Evolutionary conservation across 129 eudicot genomes (phyloP), one percentile per base, ranked within the genome.

Genomic region (Flaveria brownii): DNA sequence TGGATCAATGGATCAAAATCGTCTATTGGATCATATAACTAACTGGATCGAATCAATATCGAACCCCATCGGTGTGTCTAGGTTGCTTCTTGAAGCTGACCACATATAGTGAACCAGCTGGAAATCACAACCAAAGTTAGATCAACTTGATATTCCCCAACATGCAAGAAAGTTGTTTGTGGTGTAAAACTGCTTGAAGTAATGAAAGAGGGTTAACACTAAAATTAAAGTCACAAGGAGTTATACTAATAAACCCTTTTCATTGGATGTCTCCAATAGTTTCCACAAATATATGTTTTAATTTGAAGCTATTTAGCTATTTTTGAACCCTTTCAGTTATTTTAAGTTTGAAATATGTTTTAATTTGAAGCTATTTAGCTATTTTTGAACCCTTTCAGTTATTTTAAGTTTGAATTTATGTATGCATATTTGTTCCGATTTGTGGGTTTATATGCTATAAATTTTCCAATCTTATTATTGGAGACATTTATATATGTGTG

Each of bases 401-500:
- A 20, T 52, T 72, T 54, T 25, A 52, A 72, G 30, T 4, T 72
- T 54, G 50, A 72, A 17, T 50, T 52, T 45, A 36, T 73, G 49
- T 54, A 30, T 54, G 4, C 56, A 36, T 14, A 26, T 73, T 17
- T 61, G 46, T 12, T 71, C 49, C 0, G 49, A 75, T n/a, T 25
- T 46, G 49, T 49, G 57, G 39, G 60, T 2, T 25, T 42, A 17
- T 42, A 25, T 73, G 69, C 33, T 23, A 42, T 39, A 57, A 15
- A 54, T n/a, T 22, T 49, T 46, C 49, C 14, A 62, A 17, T 62
- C 59, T 25, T 26, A 41, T 57, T 28, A 62, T 62, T 28, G 10
- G 68, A 60, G 39, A 22, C 68, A 57, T 59, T 36, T 57, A 9
- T 22, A 43, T 73, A 30, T 14, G 43, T 14, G 41, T 20, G 2